Evolutionary conservation across 768 basidiomycete species (phyloP).

Genomic region (Podaxis sp.): DNA sequence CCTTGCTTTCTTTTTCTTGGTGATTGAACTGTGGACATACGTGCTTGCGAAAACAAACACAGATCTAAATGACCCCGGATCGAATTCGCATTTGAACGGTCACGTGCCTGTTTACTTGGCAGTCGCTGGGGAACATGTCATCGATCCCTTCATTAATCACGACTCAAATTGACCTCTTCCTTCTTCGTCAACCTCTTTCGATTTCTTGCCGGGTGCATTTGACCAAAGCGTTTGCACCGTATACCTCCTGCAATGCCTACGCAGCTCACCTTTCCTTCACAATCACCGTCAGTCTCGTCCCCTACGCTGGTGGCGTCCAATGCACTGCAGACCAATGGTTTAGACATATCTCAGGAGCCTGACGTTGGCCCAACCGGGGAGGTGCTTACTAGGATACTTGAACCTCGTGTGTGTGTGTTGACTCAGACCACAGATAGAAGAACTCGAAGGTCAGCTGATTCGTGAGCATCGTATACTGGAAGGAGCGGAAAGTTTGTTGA

Average conservation of each 20-base stretch:
- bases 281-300: constrained; percentile 1
- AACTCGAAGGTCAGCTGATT: constrained; percentile 64
- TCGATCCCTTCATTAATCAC: constrained; percentile 3
- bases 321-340: constrained; percentile 5
- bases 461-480: constrained; percentile 85
- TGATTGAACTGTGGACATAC: too few relatives aligned
- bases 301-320: neutral
- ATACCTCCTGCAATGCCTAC: neutral
- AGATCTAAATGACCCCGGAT: too few relatives aligned
- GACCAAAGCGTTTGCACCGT: neutral
- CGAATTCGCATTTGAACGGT: neutral
- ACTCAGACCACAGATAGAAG: constrained; percentile 50
- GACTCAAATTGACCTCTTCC: neutral
- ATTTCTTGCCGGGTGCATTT: neutral
- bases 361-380: constrained; percentile 1
- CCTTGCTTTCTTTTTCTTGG: too few relatives aligned
- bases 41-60: too few relatives aligned
- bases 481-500: constrained; percentile 88
- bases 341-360: neutral
- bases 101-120: neutral
- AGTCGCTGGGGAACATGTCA: neutral
- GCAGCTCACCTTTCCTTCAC: constrained; percentile 11
- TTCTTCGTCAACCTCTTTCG: neutral
- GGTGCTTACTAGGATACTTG: neutral
- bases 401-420: neutral